Evolutionary conservation across 805 yeast genomes (phyloP), one percentile per base, ranked within the genome.

Genomic region (Lachancea lanzarotensis): DNA sequence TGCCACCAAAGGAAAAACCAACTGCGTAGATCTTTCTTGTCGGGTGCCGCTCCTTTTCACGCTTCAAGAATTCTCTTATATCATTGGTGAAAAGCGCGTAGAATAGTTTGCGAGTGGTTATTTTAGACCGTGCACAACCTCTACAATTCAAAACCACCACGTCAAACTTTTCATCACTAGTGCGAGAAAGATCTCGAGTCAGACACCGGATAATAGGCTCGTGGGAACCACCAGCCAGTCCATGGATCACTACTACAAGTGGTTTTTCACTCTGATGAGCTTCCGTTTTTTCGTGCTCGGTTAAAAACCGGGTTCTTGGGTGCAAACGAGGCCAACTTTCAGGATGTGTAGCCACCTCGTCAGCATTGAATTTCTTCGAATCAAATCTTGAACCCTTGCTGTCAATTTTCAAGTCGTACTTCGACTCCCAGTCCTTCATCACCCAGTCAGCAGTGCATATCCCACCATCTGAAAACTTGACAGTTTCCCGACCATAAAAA

Each of bases 181-280:
- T 63, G 1, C 60, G 54, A 27, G 74, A 70, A 39, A 81, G 62
- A 17, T 65, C 61, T 38, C 67, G 65, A 31, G 78, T 63, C 32
- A 79, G 66, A 8, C 82, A 74, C 50, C 88, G 71, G 38, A 84
- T 75, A 46, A 81, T 81, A 17, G 85, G 79, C 59, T 84, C 93
- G 53, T 81, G 84, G 13, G 87, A 79, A 1, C 95, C 95, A 47
- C 93, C 91, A 22, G 85, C 82, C 32, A 84, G 68, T 1, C 93
- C 95, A 56, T 84, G 91, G 40, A 75, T 63, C 8, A 82, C 76
- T 27, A 84, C 67, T 17, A 80, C 69, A 39, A 84, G 67, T 3
- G 90, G 90, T 48, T 70, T 71, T 2, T 50, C 56, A 1, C 43
- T 45, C 25, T 57, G 55, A 45, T 71, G 71, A 2, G 57, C 52